These are phyloP conservation scores for Stagonosporopsis cucurbitacearum DNA, from an alignment of 2,329 filamentous ascomycete species.

Conservation along the genomic window DNA sequence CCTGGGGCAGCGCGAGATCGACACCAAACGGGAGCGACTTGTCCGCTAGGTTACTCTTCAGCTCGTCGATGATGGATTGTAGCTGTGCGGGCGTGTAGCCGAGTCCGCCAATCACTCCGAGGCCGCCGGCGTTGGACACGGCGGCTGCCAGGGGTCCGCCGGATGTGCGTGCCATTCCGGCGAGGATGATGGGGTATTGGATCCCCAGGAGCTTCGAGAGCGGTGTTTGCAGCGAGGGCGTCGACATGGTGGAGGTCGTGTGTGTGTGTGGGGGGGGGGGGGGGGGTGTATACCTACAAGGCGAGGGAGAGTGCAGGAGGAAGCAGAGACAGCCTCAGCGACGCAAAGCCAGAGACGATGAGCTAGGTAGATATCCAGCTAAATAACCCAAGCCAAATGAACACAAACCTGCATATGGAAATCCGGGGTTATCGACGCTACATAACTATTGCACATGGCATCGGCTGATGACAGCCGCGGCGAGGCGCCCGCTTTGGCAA, in stretches of 20 bases:
- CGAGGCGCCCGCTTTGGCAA: not conserved
- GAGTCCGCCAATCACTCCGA: constrained; percentile 63
- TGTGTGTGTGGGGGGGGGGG: too few relatives aligned
- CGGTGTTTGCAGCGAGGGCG: constrained; percentile 46
- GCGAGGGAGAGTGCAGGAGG: constrained; percentile 4
- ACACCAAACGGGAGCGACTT: constrained; percentile 84
- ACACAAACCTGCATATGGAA: too few relatives aligned
- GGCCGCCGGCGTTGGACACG: constrained; percentile 80
- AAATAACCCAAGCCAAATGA: too few relatives aligned
- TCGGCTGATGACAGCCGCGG: constrained; percentile 22
- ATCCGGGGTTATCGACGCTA: constrained; percentile 35
- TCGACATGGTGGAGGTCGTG: constrained; percentile 35
- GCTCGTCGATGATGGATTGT: constrained; percentile 80
- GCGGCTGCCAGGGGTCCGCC: constrained; percentile 49
- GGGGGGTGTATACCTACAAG: not conserved
- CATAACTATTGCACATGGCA: too few relatives aligned
- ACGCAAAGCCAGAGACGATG: constrained; percentile 2
- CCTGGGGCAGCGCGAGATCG: constrained; percentile 87
- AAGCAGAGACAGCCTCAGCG: not conserved
- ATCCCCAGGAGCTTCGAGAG: constrained; percentile 72
- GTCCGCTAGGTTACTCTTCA: constrained; percentile 74
- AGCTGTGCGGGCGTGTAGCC: constrained; percentile 69
- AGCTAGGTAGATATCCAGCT: too few relatives aligned
- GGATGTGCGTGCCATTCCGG: constrained; percentile 87
- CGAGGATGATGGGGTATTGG: constrained; percentile 86